These are phyloP conservation scores for Aspergillus ochraceoroseus DNA, from an alignment of 2,329 filamentous ascomycete genomes.

Conservation along the genomic window DNA sequence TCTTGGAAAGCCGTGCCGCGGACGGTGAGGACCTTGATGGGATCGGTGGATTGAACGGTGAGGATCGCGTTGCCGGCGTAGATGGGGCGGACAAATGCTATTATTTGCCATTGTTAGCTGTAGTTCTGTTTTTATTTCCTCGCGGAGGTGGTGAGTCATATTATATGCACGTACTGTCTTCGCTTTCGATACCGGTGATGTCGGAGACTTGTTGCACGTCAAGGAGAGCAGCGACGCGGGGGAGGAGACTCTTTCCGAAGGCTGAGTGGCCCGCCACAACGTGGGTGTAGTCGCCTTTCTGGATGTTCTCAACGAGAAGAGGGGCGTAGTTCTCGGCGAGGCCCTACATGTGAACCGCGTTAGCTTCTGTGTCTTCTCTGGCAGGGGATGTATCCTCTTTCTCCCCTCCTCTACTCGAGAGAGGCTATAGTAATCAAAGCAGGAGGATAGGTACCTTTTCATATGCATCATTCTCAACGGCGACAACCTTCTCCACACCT, in stretches of 20 bases:
- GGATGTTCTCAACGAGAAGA: conserved; percentile 90
- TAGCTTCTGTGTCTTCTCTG: too few species aligned
- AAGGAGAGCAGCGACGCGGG: conserved; percentile 82
- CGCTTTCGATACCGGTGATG: conserved; percentile 76
- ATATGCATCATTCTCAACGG: conserved; percentile 82
- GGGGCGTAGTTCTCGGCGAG: conserved; percentile 93
- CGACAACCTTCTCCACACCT: conserved; percentile 86
- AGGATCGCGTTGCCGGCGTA: conserved; percentile 97
- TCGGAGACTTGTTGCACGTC: conserved; percentile 93
- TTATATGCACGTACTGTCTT: conserved; percentile 60
- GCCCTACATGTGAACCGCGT: conserved; percentile 54
- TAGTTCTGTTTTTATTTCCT: too few species aligned
- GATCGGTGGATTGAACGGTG: conserved; percentile 84
- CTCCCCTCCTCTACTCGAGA: neutral
- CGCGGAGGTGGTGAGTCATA: neutral
- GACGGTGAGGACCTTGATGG: conserved; percentile 83
- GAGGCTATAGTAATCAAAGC: too few species aligned
- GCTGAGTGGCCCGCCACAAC: conserved; percentile 86
- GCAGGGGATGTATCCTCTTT: too few species aligned
- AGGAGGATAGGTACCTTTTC: conserved; percentile 66
- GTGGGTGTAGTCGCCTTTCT: conserved; percentile 90
- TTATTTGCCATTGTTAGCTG: too few species aligned
- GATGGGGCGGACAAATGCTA: conserved; percentile 89
- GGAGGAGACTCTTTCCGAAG: conserved; percentile 93
- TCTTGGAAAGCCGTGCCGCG: conserved; percentile 87